These are phyloP conservation scores for Murraya paniculata DNA, from an alignment of 345 rosid species.

Conservation along the genomic window DNA sequence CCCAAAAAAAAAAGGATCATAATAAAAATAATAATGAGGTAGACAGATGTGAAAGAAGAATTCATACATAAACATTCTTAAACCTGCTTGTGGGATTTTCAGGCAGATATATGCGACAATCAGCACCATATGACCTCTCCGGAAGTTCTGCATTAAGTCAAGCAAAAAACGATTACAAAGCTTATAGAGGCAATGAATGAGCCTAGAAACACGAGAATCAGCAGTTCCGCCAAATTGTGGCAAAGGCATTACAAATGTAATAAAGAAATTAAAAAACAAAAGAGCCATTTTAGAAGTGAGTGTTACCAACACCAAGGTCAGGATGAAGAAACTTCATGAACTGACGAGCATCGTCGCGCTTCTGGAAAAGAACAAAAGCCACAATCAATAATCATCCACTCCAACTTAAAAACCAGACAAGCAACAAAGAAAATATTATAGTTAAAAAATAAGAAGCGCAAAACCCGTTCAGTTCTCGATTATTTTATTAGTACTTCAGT, in stretches of 20 bases:
- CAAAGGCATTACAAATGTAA: background rate
- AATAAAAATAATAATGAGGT: constrained; percentile 11
- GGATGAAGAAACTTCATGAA: constrained; percentile 99
- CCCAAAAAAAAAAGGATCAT: background rate
- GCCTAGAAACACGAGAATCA: background rate
- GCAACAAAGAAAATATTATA: background rate
- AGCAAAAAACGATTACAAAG: background rate
- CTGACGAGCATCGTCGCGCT: constrained; percentile 92
- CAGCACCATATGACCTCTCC: constrained; percentile 95
- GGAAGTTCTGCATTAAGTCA: constrained; percentile 75
- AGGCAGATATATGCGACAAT: constrained; percentile 84
- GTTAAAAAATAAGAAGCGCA: background rate
- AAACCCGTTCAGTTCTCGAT: background rate
- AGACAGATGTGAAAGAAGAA: constrained; percentile 53
- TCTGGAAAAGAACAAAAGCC: constrained; percentile 39
- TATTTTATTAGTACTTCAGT: background rate
- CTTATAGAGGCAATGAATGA: constrained; percentile 1
- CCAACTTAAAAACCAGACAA: constrained; percentile 2
- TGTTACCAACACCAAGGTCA: constrained; percentile 90
- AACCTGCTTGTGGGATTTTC: constrained; percentile 95
- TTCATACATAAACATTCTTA: constrained; percentile 98
- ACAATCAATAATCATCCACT: constrained; percentile 27
- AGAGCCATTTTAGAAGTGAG: constrained; percentile 13
- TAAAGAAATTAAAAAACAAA: background rate
- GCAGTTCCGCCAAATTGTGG: background rate